Evolutionary conservation across 176 grass and related monocot genomes (phyloP), one percentile per base, ranked within the genome.

Genomic region (Panicum miliaceum): DNA sequence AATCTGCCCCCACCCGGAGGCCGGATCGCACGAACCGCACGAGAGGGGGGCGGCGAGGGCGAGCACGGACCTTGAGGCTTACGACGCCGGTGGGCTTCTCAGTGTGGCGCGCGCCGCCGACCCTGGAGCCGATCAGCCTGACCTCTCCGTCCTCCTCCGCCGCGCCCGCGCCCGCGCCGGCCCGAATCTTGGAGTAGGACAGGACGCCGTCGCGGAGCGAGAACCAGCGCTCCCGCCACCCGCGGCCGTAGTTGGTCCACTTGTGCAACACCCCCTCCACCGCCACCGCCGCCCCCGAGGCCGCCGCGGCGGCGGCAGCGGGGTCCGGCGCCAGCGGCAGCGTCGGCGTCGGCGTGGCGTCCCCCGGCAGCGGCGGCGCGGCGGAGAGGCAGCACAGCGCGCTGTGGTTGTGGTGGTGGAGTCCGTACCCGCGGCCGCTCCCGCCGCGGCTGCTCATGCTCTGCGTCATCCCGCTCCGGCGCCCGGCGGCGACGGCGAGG

Each of bases 241-340:
- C 92, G 8, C 89, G 89, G 7, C 92, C 92, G 89, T 94, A 94
- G 87, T 94, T 94, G 84, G 92, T 94, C 92, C 92, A 94, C 86
- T 94, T 94, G 77, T 94, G 88, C 19, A 94, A 84, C 36, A 89
- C 81, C 10, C 92, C 92, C 2, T 85, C 92, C 40, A 94, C 89
- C 37, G 64, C 70, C 48, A 85, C 92, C 22, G 76, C 79, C 46
- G 77, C 38, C 2, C 53, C 86, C 32, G 61, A 29, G 6, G 35
- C 82, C 73, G 16, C 61, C 32, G 18, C 50, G 37, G 16, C 71
- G 51, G 69, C 73, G 38, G 18, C 50, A 27, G 16, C 71, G 27
- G 46, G 52, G 34, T 73, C 88, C 12, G 87, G 80, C 76, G 15
- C 27, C 68, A 76, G 65, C 18, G 84, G 12, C 77, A 47, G 68